Base-by-base conservation (phyloP, 192 early-diverging fungal species). In the Backusella sp. region DNA sequence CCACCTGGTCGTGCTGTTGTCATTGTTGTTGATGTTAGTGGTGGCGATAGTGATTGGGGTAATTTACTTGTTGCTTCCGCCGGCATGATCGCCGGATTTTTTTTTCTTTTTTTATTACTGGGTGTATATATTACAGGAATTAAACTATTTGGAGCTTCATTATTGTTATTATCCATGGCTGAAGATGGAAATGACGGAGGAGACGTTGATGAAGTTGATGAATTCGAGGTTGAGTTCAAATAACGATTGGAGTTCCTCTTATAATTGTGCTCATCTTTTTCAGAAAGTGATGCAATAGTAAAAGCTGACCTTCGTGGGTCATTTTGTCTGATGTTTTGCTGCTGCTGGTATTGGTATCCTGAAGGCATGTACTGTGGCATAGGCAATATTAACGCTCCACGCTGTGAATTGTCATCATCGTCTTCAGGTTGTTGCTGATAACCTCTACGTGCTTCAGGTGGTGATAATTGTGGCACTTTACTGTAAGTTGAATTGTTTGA, bases 71-170 rank as follows among this genome's bases (percentile, higher is more conserved):
- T 62, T 62, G 56, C 41, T 14, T 39, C 68, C 1, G 44, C 74
- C 14, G 74, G 66, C 46, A 70, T 76, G 34, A 76, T 76, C 14
- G 35, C n/a, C 8, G 77, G 72, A 68, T 73, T 68, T 52, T 78
- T 78, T 52, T 78, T 78, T 21, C 77, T 72, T 72, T 78, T 78
- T 42, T 78, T 78, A 62, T 68, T 73, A 7, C 74, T 76, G 14
- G 74, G 74, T 9, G 74, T 44, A 26, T 76, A 76, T 35, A 76
- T 70, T 19, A 76, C 74, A 59, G 74, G 74, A 56, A 76, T 74
- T 14, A 32, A 37, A 34, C 32, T 66, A 59, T 19, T 32, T 28
- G 56, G 3, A 21, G 26, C 19, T 11, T 59, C 34, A 21, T 0
- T 32, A 39, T 44, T 12, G 6, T 9, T 41, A 42, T 72, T 17